Evolutionary conservation across 306 rosid genomes (phyloP).

Genomic region (Adenanthera pavonina): DNA sequence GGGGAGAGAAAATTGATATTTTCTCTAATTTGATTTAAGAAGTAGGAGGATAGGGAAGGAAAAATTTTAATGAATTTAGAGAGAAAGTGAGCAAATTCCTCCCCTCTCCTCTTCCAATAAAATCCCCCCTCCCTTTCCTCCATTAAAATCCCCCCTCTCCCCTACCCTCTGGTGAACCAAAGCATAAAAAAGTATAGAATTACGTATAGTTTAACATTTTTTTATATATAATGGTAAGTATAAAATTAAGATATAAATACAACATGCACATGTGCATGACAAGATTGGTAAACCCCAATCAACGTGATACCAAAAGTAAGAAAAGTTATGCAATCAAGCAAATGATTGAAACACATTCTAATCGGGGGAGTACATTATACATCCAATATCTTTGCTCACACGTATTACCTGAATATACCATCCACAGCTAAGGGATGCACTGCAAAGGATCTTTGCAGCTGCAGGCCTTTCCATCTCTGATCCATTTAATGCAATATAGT

Average conservation of each 20-base stretch:
- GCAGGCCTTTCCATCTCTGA: conserved; percentile 71
- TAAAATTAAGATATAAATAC: not conserved
- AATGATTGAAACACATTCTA: conserved; percentile 26
- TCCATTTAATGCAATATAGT: conserved; percentile 71
- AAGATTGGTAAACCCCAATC: conserved; percentile 10
- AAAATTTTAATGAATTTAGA: not conserved
- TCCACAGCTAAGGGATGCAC: conserved; percentile 79
- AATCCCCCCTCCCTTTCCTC: no score
- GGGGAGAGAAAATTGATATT: no score
- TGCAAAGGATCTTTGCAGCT: conserved; percentile 77
- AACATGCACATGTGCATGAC: not conserved
- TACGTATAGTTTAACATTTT: not conserved
- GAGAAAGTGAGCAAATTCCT: no score
- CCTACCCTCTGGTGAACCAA: not conserved
- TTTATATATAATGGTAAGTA: not conserved
- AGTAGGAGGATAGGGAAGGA: no score
- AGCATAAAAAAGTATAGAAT: not conserved
- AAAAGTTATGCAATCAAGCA: conserved; percentile 32
- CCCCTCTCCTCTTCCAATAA: no score
- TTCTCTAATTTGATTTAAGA: no score
- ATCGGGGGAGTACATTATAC: conserved; percentile 24
- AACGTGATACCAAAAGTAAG: conserved; percentile 9
- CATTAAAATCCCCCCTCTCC: no score
- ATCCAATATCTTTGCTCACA: conserved; percentile 34
- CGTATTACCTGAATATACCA: conserved; percentile 84